Base-by-base conservation (phyloP, 306 rosid species). In the Prunus kanzakura region DNA sequence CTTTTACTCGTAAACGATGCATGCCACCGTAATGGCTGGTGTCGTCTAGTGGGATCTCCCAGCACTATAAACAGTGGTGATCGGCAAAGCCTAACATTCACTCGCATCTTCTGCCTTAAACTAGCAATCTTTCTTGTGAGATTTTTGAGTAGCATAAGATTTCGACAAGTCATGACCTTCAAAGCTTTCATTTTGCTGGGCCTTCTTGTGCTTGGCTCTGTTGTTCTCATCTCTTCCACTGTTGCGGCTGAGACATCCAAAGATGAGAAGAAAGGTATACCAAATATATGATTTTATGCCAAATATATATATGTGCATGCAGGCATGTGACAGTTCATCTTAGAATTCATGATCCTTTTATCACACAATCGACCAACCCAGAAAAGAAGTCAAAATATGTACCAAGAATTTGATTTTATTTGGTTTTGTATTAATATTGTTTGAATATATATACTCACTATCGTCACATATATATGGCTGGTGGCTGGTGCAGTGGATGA, bases 101-200 rank as follows among this genome's bases (percentile, higher is more conserved):
- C 7, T 32, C 38, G 38, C 38, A 32, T 32, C 38, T 32, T 32
- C 38, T 32, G 38, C 38, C 38, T 32, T 32, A 4, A 32, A 4
- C 1, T 32, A 32, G 38, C 38, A 32, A 22, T 41, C 3, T 35
- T 41, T 66, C 52, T 66, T 45, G 15, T 35, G 15, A 66, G 27
- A 19, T 3, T 35, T 72, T 47, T 47, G 2, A 72, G 55, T 1
- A 15, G 2, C 19, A 25, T 7, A 23, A 41, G 29, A 51, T 18
- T 54, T 61, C 4, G 15, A 72, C 18, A 20, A 41, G 57, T 32
- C 67, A 51, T 64, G 79, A 64, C 27, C 49, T 74, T 64, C 38
- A 63, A 49, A 23, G 70, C 43, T 51, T 32, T 32, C 38, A 5
- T 32, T 32, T 32, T 32, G 7, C 38, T 75, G 16, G 72, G 79